Evolutionary conservation across 805 yeast species (phyloP).

Genomic region (Cyberlindnera misumaiensis): DNA sequence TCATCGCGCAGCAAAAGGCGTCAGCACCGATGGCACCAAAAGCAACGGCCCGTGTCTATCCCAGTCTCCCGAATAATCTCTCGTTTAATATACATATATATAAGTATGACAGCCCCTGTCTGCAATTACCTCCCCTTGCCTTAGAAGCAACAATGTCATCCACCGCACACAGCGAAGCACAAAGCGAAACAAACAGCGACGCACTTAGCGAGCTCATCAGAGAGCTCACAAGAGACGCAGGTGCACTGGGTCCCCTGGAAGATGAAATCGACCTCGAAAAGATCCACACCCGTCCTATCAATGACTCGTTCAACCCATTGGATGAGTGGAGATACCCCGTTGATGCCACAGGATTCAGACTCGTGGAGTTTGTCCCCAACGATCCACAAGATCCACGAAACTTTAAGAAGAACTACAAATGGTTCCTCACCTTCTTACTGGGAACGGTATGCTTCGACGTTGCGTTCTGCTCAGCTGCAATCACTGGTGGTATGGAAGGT

Average conservation of each 20-base stretch:
- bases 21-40: too few relatives aligned
- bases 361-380: conserved; percentile 47
- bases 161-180: too few relatives aligned
- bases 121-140: too few relatives aligned
- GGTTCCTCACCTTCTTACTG: conserved; percentile 43
- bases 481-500: conserved; percentile 53
- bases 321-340: conserved; percentile 56
- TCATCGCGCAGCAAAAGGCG: too few relatives aligned
- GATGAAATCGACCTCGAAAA: conserved; percentile 42
- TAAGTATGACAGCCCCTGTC: too few relatives aligned
- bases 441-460: conserved; percentile 52
- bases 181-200: too few relatives aligned
- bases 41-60: too few relatives aligned
- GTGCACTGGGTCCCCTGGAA: conserved; percentile 49
- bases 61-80: too few relatives aligned
- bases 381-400: conserved; percentile 49
- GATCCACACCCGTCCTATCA: conserved; percentile 19
- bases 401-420: conserved; percentile 34
- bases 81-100: too few relatives aligned
- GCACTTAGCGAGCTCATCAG: conserved; percentile 10
- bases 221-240: conserved; percentile 26
- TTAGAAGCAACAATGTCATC: too few relatives aligned
- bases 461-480: conserved; percentile 56
- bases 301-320: conserved; percentile 25
- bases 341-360: conserved; percentile 50